phyloP scores from a whole-genome alignment of 1,284 basidiomycete species.

The Leccinum subspadiceum region DNA sequence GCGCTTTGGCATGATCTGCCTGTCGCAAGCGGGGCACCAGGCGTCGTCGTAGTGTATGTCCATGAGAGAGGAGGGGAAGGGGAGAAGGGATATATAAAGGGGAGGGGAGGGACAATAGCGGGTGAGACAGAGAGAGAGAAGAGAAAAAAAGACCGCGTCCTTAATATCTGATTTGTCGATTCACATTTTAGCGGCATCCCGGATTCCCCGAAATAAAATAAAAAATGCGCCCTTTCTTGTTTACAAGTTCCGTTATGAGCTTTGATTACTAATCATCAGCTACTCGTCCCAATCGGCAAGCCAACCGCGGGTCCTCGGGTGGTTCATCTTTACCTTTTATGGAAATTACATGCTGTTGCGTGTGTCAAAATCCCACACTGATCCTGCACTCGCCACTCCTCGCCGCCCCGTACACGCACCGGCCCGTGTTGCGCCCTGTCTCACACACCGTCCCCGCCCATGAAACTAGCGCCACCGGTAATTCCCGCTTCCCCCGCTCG shows the following conservation, averaged over 20 bases:
- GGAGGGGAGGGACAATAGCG: not conserved
- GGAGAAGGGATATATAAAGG: slow-evolving; percentile 15
- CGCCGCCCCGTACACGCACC: slow-evolving; percentile 14
- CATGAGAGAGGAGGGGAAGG: slow-evolving; percentile 18
- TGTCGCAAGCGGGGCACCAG: slow-evolving; percentile 74
- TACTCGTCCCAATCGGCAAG: slow-evolving; percentile 28
- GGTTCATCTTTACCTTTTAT: slow-evolving; percentile 13
- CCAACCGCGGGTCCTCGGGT: slow-evolving; percentile 34
- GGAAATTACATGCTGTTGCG: slow-evolving; percentile 28
- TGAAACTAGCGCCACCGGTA: slow-evolving; percentile 31
- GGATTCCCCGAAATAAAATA: slow-evolving; percentile 22
- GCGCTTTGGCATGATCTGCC: slow-evolving; percentile 69
- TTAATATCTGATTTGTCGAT: slow-evolving; percentile 40
- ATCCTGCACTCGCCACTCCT: slow-evolving; percentile 26
- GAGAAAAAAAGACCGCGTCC: slow-evolving; percentile 27
- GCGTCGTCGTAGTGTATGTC: slow-evolving; percentile 59
- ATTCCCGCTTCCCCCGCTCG: slow-evolving; percentile 11
- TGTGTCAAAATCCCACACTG: slow-evolving; percentile 20
- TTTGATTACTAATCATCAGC: slow-evolving; percentile 29
- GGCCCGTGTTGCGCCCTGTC: slow-evolving; percentile 18
- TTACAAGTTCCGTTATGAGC: slow-evolving; percentile 35
- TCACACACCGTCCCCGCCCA: slow-evolving; percentile 6
- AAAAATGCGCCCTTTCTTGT: slow-evolving; percentile 22
- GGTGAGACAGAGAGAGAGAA: slow-evolving; percentile 22
- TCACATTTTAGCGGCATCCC: slow-evolving; percentile 30